These are phyloP conservation scores for Calonectria crousiana DNA, from an alignment of 2,329 filamentous ascomycete species.

Conservation along the genomic window DNA sequence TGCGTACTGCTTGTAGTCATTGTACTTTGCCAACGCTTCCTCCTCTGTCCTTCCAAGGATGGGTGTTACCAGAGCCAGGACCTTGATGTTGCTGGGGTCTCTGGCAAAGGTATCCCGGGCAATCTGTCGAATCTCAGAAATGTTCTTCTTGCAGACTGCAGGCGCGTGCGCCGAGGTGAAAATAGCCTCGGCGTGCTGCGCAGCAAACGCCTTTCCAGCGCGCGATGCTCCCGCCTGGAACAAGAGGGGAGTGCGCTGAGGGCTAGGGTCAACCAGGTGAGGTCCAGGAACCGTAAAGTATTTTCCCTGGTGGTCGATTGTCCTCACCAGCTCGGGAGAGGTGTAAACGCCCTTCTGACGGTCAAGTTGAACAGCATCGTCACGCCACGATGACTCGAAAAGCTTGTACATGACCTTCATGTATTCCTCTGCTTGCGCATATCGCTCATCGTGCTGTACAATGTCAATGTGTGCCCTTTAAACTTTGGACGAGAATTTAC, in stretches of 20 bases:
- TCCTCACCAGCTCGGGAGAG: slow-evolving; percentile 63
- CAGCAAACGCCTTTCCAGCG: slow-evolving; percentile 75
- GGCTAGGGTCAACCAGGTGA: slow-evolving; percentile 74
- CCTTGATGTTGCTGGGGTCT: slow-evolving; percentile 72
- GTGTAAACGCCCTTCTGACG: slow-evolving; percentile 70
- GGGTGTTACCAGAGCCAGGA: slow-evolving; percentile 74
- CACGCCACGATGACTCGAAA: slow-evolving; percentile 75
- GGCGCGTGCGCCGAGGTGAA: slow-evolving; percentile 77
- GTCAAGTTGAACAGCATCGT: slow-evolving; percentile 73
- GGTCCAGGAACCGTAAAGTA: slow-evolving; percentile 74
- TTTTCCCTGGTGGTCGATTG: slow-evolving; percentile 75
- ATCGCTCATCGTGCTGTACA: slow-evolving; percentile 72
- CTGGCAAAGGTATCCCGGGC: slow-evolving; percentile 67
- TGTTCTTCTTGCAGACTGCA: slow-evolving; percentile 69
- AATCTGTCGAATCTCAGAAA: slow-evolving; percentile 71
- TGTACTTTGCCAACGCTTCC: slow-evolving; percentile 74
- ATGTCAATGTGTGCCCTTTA: slow-evolving; percentile 10
- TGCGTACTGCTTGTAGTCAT: slow-evolving; percentile 71
- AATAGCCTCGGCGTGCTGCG: slow-evolving; percentile 78
- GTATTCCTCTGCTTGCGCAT: slow-evolving; percentile 74
- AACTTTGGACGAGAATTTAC: slow-evolving; percentile 21
- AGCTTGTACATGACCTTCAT: slow-evolving; percentile 75
- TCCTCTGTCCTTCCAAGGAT: slow-evolving; percentile 75
- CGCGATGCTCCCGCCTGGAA: slow-evolving; percentile 78
- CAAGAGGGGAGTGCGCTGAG: slow-evolving; percentile 76